Evolutionary conservation across 208 protist species (phyloP), one percentile per base, ranked within the genome.

Genomic region (Trypanosoma caninum): DNA sequence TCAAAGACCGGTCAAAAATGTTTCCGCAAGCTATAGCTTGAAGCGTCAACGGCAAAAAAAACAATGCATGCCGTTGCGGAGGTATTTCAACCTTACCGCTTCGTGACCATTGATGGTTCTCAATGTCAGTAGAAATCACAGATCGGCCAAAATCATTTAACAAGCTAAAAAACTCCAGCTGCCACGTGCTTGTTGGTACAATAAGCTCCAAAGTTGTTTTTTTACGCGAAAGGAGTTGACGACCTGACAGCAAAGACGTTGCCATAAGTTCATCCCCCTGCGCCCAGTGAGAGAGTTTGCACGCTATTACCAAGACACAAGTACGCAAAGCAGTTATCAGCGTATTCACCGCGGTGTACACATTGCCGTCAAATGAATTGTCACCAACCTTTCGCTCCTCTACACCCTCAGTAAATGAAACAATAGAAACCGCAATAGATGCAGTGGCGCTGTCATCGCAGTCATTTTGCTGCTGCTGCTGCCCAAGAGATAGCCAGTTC

Each of bases 11-110:
- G 63, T 85, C 76, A 37, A 80, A 84, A 54, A 92, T 76, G 57
- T 68, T 81, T 58, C 85, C 85, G 23, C 76, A 69, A 1, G 85
- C 75, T 33, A 92, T 79, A 51, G 72, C 72, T 65, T 89, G 71
- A 30, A 92, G 68, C 27, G 84, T 62, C 2, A 59, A 51, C 2
- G 55, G 56, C 10, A 47, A 10, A 11, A 52, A n/a, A 9, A 45
- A 2, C 52, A 64, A 1, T 52, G 13, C 10, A 6, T 27, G 55
- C 44, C 2, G 28, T 35, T 44, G 47, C 14, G 20, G 16, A n/a
- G n/a, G n/a, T n/a, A n/a, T n/a, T n/a, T n/a, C n/a, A n/a, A n/a
- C n/a, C n/a, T 4, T 23, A 16, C 16, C 13, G 52, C 28, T 27
- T 42, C 11, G 22, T 41, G 35, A 9, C 20, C 41, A 33, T 8